Percentiles rank a stretch among this genome's conserved stretches.
phyloP scores from a whole-genome alignment of 192 early-diverging fungal species.

The Piromyces sp. region DNA sequence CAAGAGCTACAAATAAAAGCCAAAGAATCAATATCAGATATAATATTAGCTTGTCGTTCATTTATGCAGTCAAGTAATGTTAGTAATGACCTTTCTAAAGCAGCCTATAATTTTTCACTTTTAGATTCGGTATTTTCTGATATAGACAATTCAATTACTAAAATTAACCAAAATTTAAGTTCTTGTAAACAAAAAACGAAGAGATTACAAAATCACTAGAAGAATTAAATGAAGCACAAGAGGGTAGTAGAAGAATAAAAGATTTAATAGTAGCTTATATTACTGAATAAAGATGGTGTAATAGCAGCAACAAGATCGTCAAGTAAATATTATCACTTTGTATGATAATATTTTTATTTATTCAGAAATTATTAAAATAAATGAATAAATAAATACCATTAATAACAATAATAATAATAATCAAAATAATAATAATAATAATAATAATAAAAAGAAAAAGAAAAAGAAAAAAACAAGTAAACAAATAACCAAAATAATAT shows the following conservation, averaged over 20 bases:
- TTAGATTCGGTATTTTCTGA: neutral
- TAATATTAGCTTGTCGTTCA: neutral
- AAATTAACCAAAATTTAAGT: neutral
- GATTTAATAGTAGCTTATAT: neutral
- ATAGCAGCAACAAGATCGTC: no score
- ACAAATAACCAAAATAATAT: no score
- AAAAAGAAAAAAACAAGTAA: no score
- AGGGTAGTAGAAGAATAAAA: neutral
- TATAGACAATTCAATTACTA: neutral
- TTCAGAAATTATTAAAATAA: no score
- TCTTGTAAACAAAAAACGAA: neutral
- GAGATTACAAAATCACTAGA: neutral
- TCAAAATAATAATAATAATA: no score
- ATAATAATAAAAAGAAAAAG: no score
- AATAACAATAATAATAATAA: no score
- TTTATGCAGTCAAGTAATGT: neutral
- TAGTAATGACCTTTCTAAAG: neutral
- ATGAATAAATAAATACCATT: no score
- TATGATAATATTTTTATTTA: no score
- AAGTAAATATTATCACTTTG: no score
- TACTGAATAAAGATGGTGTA: no score
- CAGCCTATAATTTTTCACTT: neutral
- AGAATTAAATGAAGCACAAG: neutral
- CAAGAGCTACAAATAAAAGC: neutral
- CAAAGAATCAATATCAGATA: neutral